Percentiles rank a stretch among this genome's conserved stretches.
These are phyloP conservation scores for Colletotrichum scovillei DNA, from an alignment of 2,329 filamentous ascomycete genomes.

Conservation along the genomic window DNA sequence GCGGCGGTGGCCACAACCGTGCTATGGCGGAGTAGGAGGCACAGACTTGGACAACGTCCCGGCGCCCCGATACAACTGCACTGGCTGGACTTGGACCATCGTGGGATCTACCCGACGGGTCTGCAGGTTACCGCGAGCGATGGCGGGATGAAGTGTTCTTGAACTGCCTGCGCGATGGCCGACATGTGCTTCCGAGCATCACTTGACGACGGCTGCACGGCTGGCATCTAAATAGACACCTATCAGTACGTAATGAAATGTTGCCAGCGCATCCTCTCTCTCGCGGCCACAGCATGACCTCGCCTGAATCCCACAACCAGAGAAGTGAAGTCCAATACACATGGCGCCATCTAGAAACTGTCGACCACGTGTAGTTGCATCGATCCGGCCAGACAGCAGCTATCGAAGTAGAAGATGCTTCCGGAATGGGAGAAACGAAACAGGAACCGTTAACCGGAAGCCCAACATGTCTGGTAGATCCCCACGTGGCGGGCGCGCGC, in stretches of 20 bases:
- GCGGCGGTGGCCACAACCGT: constrained; percentile 2
- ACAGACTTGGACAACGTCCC: constrained; percentile 14
- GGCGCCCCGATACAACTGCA: constrained; percentile 4
- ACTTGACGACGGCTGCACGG: constrained; percentile 14
- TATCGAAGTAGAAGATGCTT: not conserved
- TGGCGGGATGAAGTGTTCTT: constrained; percentile 15
- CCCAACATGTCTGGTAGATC: not conserved
- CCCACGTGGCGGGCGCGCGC: constrained; percentile 5
- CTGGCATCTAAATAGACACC: constrained; percentile 21
- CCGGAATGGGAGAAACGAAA: not conserved
- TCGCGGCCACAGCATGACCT: no score
- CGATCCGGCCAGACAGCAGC: not conserved
- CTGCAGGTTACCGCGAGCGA: constrained; percentile 20
- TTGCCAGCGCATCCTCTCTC: no score
- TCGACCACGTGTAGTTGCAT: not conserved
- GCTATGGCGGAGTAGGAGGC: constrained; percentile 23
- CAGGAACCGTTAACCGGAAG: constrained; percentile 1
- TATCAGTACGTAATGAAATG: not conserved
- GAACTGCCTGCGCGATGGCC: not conserved
- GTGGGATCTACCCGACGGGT: constrained; percentile 18
- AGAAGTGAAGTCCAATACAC: not conserved
- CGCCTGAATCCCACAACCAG: not conserved
- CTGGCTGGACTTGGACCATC: constrained; percentile 5
- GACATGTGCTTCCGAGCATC: not conserved
- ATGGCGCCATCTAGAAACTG: constrained; percentile 11